Percentiles rank a stretch among this genome's conserved stretches.
phyloP scores from a whole-genome alignment of 2,329 filamentous ascomycete genomes.

The Fusarium mexicanum region DNA sequence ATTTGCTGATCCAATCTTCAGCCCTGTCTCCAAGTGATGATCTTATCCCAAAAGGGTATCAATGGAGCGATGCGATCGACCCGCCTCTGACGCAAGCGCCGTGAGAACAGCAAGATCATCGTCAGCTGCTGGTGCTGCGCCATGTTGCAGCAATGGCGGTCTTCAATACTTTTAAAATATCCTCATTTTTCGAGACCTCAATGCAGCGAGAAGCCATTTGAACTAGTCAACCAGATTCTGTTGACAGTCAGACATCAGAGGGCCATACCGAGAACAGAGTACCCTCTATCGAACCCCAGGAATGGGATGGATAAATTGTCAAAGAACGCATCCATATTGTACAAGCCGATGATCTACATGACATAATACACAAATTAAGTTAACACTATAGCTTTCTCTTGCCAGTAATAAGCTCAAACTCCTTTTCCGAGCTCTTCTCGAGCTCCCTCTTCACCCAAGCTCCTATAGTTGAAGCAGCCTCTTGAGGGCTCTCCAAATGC shows the following conservation, averaged over 20 bases:
- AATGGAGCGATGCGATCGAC: neutral
- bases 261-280: neutral
- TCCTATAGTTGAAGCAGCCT: slow-evolving; percentile 48
- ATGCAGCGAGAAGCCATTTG: too few species aligned
- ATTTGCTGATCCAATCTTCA: neutral
- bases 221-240: neutral
- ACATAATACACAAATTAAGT: neutral
- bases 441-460: slow-evolving; percentile 52
- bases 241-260: neutral
- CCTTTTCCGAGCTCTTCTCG: slow-evolving; percentile 41
- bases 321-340: neutral
- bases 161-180: neutral
- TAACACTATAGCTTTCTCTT: slow-evolving; percentile 18
- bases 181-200: neutral
- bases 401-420: slow-evolving; percentile 44
- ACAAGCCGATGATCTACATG: neutral
- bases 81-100: neutral
- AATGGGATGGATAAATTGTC: neutral
- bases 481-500: slow-evolving; percentile 52
- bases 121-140: neutral
- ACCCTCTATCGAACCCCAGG: neutral
- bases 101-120: neutral
- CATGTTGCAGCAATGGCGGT: neutral
- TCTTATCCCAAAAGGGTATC: neutral
- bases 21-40: neutral